Conservation (phyloP, 371 early-diverging fungal species). For the Entomophthora muscae region DNA sequence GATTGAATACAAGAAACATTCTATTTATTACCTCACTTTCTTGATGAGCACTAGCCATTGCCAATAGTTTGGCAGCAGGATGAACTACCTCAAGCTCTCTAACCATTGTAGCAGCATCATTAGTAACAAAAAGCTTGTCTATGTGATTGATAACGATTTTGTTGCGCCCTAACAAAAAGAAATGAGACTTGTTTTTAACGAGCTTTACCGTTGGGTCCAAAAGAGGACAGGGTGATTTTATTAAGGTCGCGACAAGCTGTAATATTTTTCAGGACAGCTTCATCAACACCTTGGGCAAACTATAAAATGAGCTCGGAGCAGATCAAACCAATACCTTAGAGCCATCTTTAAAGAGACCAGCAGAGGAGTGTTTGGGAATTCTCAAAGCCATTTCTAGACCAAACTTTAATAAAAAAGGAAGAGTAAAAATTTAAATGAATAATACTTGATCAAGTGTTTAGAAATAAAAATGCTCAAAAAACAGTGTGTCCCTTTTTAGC, state of each 20-base stretch:
- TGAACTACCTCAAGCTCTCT: conserved; percentile 95
- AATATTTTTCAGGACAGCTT: conserved; percentile 89
- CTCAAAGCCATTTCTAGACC: conserved; percentile 64
- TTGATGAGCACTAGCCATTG: conserved; percentile 95
- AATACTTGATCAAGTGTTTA: too few species aligned
- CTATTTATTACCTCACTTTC: conserved; percentile 65
- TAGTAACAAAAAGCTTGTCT: conserved; percentile 95
- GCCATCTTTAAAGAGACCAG: conserved; percentile 91
- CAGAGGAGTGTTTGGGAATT: conserved; percentile 72
- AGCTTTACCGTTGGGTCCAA: conserved; percentile 83
- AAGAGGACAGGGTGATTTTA: conserved; percentile 81
- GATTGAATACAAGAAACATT: not conserved
- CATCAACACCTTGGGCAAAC: conserved; percentile 91
- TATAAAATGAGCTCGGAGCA: conserved; percentile 13
- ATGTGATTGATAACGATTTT: conserved; percentile 98
- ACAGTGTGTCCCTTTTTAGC: too few species aligned
- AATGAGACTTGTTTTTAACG: not conserved
- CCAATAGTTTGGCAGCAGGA: conserved; percentile 95
- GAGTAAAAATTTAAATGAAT: too few species aligned
- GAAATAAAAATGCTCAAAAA: too few species aligned
- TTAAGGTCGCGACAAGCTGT: conserved; percentile 81
- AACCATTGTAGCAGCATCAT: conserved; percentile 98
- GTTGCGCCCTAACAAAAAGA: conserved; percentile 67
- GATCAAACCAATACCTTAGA: conserved; percentile 59
- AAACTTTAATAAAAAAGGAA: not conserved